Conservation (phyloP, 176 grass and related monocot genomes). For the Calamus simplicifolius region DNA sequence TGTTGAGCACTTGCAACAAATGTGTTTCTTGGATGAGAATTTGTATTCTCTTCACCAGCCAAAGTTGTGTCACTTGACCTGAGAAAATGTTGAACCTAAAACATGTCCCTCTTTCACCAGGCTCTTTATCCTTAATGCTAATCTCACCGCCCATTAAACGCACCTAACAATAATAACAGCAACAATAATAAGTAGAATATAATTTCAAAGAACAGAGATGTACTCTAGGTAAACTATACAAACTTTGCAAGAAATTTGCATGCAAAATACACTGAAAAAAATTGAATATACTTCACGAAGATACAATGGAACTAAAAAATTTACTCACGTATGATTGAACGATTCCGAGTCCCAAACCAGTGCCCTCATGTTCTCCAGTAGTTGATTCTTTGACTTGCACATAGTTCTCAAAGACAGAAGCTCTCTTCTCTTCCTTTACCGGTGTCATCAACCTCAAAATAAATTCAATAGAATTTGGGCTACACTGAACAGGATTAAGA, state of each 20-base stretch:
- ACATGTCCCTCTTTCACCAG: conserved; percentile 52
- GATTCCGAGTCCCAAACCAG: conserved; percentile 76
- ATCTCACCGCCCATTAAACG: conserved; percentile 90
- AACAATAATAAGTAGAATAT: neutral
- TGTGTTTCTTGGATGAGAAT: neutral
- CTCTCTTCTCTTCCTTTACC: conserved; percentile 65
- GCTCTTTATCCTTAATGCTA: conserved; percentile 54
- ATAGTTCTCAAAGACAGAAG: conserved; percentile 78
- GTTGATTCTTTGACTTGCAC: conserved; percentile 60
- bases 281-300: neutral
- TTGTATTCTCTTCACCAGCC: neutral
- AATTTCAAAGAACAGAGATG: neutral
- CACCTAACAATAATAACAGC: conserved; percentile 27
- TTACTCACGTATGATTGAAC: conserved; percentile 78
- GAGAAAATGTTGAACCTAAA: conserved; percentile 68
- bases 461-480: conserved; percentile 36
- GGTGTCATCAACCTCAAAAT: conserved; percentile 66
- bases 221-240: neutral
- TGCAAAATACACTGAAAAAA: too few relatives aligned
- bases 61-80: conserved; percentile 20
- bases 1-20: neutral
- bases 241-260: too few relatives aligned
- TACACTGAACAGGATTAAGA: conserved; percentile 8
- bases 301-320: neutral
- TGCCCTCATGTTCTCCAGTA: conserved; percentile 38